Base-by-base conservation (phyloP, 208 protist species). In the Wallacemonas sp. region DNA sequence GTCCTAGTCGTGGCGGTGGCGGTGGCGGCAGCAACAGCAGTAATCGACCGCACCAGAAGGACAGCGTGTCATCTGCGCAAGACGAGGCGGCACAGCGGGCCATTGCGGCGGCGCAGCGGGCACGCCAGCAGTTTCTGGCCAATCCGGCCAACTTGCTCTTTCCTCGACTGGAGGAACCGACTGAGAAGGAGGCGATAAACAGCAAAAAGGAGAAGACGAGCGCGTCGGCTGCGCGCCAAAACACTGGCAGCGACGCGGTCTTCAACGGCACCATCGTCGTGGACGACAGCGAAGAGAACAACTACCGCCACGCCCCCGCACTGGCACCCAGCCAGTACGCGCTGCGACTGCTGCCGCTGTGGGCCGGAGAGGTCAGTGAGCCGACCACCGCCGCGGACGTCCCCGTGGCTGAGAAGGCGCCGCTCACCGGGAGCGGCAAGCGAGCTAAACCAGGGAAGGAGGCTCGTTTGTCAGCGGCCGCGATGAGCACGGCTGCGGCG, bases 121-220 rank as follows among this genome's bases (percentile, higher is more conserved):
- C 81, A 23, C 80, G 87, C 8, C 38, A 76, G 11, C 65, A 72
- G 11, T 93, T 90, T 48, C 55, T 93, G 30, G 52, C 77, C 14
- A 93, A 93, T 44, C 87, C 87, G 33, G 30, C 55, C 38, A 80
- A 87, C 62, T 29, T 84, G 30, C 74, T 87, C 26, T 29, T 85
- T 0, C 81, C 81, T 3, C 78, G 69, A 21, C 48, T 84, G 36
- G 32, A 74, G 56, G 27, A 62, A 34, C 21, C 3, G 11, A 68
- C 80, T 0, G 72, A 71, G 23, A 46, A 17, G 17, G 62, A 65
- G 12, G 12, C 23, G 6, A 56, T 33, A 16, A 0, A 29, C 33
- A 38, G 39, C 16, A 76, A 60, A 41, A 65, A 64, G 14, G 33
- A 36, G 23, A 52, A 39, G 19, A 1, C 39, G 2, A 6, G 23